Base-by-base conservation (phyloP, 768 basidiomycete species). In the Obba rivulosa region DNA sequence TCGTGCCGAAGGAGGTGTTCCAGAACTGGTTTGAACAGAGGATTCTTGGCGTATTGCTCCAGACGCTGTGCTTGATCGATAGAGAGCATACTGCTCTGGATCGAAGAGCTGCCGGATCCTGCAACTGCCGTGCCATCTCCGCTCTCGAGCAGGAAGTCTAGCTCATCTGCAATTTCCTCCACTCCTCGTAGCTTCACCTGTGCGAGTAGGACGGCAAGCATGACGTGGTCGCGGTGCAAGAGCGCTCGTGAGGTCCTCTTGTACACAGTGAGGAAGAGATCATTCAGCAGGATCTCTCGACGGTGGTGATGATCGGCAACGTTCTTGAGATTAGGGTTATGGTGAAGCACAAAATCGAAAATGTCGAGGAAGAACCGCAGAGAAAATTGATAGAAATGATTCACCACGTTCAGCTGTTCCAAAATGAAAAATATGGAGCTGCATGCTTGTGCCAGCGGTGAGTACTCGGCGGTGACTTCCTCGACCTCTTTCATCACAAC, bases 311-410 rank as follows among this genome's bases (percentile, higher is more conserved):
- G 69, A 53, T 96, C 92, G 20, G 81, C 74, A 49, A 94, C 75
- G 50, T 78, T 80, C 65, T 78, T 83, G 53, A 98, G 78, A 63
- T 92, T 87, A 10, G 94, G 93, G 62, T 98, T 97, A 58, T 88
- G 85, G 56, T 87, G 86, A 8, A 98, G 79, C 49, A 95, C 83
- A 58, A 87, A 91, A 69, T 98, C 92, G 69, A 99, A 99, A 61
- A 97, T 95, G 64, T 96, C 95, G 50, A 98, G 79, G 87, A 99
- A 99, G 77, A 95, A 97, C 23, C 77, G 85, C 40, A 99, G 77
- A 2, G 96, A 98, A 75, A 99, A 99, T 66, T 97, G 92, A 62
- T 99, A 99, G 73, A 98, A 98, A 68, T 96, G 95, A 62, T 95
- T 92, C 71, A 97, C 80, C 45, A 87, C 76, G 63, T 91, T 87